phyloP scores from a whole-genome alignment of 2,329 filamentous ascomycete species.

The Plenodomus lindquistii region DNA sequence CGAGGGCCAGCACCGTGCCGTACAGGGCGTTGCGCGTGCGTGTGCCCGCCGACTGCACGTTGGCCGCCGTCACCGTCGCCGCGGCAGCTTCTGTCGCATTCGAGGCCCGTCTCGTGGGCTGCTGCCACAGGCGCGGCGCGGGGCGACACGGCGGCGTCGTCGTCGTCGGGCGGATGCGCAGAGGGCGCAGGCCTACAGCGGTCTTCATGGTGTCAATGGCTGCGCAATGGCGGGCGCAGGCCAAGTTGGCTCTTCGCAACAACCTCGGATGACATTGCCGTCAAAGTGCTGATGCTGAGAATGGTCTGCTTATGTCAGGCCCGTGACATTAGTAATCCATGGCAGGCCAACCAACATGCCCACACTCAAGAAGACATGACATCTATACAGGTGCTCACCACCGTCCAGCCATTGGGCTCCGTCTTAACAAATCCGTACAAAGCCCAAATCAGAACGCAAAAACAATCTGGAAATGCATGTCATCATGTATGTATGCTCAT shows the following conservation, averaged over 20 bases:
- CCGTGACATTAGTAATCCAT: no score
- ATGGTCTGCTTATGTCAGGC: neutral
- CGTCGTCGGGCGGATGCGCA: slow-evolving; percentile 31
- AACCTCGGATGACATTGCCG: slow-evolving; percentile 28
- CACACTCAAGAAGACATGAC: no score
- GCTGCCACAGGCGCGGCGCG: slow-evolving; percentile 16
- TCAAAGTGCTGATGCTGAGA: no score
- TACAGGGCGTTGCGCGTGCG: slow-evolving; percentile 56
- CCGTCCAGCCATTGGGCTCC: no score
- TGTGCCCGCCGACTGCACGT: slow-evolving; percentile 46
- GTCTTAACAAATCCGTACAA: no score
- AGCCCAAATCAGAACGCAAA: no score
- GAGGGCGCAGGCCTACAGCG: slow-evolving; percentile 32
- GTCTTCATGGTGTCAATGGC: slow-evolving; percentile 30
- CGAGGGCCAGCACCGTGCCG: slow-evolving; percentile 58
- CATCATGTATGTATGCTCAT: no score
- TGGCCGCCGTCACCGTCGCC: slow-evolving; percentile 37
- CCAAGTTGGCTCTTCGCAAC: neutral
- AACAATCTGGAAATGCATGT: no score
- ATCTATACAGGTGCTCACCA: no score
- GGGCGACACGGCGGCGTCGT: slow-evolving; percentile 18
- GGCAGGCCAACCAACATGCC: no score
- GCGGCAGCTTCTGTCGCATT: slow-evolving; percentile 21
- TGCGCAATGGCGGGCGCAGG: slow-evolving; percentile 18
- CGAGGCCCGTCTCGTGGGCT: slow-evolving; percentile 29